These are phyloP conservation scores for Penicillium sp. DNA, from an alignment of 2,329 filamentous ascomycete genomes.

Conservation along the genomic window DNA sequence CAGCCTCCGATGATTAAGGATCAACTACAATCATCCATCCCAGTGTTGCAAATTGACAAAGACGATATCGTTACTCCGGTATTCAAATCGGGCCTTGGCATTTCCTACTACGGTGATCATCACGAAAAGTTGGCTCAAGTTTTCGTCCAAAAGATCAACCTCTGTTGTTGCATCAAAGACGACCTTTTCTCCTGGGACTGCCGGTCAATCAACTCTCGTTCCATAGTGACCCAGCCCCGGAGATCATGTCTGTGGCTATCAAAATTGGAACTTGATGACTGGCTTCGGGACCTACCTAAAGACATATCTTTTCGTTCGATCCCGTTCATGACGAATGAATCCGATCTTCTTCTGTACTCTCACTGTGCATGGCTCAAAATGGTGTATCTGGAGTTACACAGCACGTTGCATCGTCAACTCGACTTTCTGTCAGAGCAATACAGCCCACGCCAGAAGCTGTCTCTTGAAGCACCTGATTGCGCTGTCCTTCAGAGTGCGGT, in stretches of 20 bases:
- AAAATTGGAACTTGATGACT: slow-evolving; percentile 12
- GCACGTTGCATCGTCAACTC: slow-evolving; percentile 80
- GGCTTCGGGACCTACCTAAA: slow-evolving; percentile 23
- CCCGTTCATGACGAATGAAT: slow-evolving; percentile 54
- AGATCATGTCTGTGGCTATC: slow-evolving; percentile 5
- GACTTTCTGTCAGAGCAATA: slow-evolving; percentile 56
- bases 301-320: slow-evolving; percentile 41
- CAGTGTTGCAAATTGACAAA: slow-evolving; percentile 66
- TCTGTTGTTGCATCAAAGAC: slow-evolving; percentile 79
- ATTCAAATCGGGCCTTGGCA: not conserved
- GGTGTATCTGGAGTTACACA: slow-evolving; percentile 83
- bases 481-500: slow-evolving; percentile 60
- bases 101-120: slow-evolving; percentile 48
- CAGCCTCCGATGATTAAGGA: slow-evolving; percentile 83
- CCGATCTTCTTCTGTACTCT: slow-evolving; percentile 54
- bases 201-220: not conserved
- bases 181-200: slow-evolving; percentile 57
- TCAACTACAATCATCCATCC: slow-evolving; percentile 83
- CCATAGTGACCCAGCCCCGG: not conserved
- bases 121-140: slow-evolving; percentile 75
- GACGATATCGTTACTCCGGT: not conserved
- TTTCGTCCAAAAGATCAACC: slow-evolving; percentile 82
- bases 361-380: slow-evolving; percentile 81
- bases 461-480: not conserved
- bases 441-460: slow-evolving; percentile 6